Base-by-base conservation (phyloP, 371 early-diverging fungal species). In the Mucor indicus region DNA sequence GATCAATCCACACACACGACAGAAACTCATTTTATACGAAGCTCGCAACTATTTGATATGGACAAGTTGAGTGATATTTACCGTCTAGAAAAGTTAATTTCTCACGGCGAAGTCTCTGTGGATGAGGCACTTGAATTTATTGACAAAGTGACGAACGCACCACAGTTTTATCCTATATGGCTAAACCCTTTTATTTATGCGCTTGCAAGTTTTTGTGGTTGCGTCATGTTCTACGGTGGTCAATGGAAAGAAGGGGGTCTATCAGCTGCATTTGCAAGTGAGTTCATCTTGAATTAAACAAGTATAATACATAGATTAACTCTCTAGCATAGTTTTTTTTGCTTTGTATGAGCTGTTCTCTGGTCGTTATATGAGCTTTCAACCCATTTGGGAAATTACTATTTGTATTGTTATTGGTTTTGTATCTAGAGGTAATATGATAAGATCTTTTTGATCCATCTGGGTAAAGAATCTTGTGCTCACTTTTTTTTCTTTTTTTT, bases 1-100 rank as follows among this genome's bases (percentile, higher is more conserved):
- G 87, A 88, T 55, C 75, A 74, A n/a, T 74, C 81, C 21, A 87
- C 87, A 1, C 84, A 88, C 45, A 84, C 89, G 4, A 85, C 85
- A 15, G 90, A 90, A 47, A 90, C 90, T 0, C 87, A 87, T 40
- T 79, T 88, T 29, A 67, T 90, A 37, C 75, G 82, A 5, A 72
- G 70, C 19, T 46, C 69, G 0, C 79, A 73, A 17, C 69, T 74
- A n/a, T 86, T 84, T 64, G 84, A 89, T 38, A 85, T 89, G 87
- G 65, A 83, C 57, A 72, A 71, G 38, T 69, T 83, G 8, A 79
- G 79, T 25, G 77, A 78, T 36, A 67, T 83, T 9, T 81, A 80
- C 44, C 75, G 86, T 0, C 43, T 79, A 16, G 75, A 76, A 15
- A 72, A 80, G 16, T 37, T 80, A 5, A 57, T 70, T 15, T 53